Evolutionary conservation across 192 early-diverging fungal genomes (phyloP).

Genomic region (Gonapodya prolifera): DNA sequence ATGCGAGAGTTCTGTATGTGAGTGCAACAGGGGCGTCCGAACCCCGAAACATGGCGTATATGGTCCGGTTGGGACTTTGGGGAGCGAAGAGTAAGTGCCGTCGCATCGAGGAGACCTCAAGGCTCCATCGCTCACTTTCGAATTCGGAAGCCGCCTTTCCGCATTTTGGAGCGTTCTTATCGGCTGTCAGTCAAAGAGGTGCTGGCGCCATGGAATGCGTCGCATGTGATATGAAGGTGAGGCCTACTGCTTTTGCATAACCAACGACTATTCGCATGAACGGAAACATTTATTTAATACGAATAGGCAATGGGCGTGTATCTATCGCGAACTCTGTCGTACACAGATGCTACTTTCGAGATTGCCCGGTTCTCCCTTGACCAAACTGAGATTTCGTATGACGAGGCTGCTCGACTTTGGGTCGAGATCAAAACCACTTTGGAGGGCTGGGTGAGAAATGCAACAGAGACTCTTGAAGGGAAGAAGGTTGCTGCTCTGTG

Average conservation of each 20-base stretch:
- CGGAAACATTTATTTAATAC: too few species aligned
- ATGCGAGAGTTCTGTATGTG: neutral
- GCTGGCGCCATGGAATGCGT: constrained; percentile 2
- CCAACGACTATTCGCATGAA: neutral
- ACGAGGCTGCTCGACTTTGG: neutral
- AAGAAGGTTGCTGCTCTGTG: neutral
- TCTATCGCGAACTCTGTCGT: neutral
- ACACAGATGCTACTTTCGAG: neutral
- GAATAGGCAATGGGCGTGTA: neutral
- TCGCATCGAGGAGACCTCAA: too few species aligned
- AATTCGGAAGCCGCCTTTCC: neutral
- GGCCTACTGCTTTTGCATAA: neutral
- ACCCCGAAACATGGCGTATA: constrained; percentile 1
- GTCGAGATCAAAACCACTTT: neutral
- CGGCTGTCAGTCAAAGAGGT: neutral
- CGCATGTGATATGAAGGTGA: neutral
- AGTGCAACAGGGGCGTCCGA: neutral
- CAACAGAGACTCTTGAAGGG: neutral
- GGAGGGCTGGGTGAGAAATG: neutral
- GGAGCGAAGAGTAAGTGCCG: neutral
- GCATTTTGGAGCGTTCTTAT: neutral
- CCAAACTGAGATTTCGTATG: neutral
- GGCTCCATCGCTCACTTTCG: neutral
- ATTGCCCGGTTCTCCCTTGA: neutral
- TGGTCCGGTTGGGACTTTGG: constrained; percentile 2